phyloP scores from a whole-genome alignment of 1,139 yeast species.

The Debaryomycetaceae sp. region DNA sequence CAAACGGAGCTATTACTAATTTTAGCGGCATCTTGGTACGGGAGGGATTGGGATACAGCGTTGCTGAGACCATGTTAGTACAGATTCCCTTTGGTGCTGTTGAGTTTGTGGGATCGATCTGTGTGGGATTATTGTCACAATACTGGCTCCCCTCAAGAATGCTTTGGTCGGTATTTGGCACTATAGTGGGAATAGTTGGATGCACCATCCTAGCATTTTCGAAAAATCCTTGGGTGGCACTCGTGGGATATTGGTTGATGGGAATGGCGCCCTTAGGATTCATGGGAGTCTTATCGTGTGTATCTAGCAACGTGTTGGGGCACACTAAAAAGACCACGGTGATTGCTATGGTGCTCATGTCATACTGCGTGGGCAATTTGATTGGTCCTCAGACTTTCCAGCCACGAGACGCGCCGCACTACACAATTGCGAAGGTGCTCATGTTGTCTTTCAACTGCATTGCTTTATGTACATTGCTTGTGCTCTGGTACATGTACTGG shows the following conservation, averaged over 20 bases:
- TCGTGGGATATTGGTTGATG: conserved; percentile 6
- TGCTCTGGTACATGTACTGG: conserved; percentile 21
- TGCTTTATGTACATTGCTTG: conserved; percentile 12
- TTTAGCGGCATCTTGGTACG: conserved; percentile 37
- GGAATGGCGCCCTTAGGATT: conserved; percentile 27
- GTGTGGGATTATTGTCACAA: conserved; percentile 7
- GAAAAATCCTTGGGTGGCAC: conserved; percentile 4
- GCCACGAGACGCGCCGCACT: conserved; percentile 40
- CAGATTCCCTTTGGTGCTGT: conserved; percentile 29
- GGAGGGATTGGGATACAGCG: conserved; percentile 33
- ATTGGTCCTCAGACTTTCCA: conserved; percentile 64
- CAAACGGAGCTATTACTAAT: conserved; percentile 44
- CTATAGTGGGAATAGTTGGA: conserved; percentile 21
- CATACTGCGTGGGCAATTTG: conserved; percentile 58
- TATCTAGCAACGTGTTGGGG: conserved; percentile 57
- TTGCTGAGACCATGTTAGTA: conserved; percentile 23
- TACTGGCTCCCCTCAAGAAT: conserved; percentile 14
- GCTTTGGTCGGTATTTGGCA: conserved; percentile 31
- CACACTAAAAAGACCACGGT: conserved; percentile 56
- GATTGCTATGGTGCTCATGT: conserved; percentile 49
- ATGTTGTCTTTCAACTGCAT: conserved; percentile 32
- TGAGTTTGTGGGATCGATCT: conserved; percentile 31
- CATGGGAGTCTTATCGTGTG: conserved; percentile 35
- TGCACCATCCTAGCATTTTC: conserved; percentile 42
- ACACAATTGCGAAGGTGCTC: conserved; percentile 36